Evolutionary conservation across 2,329 filamentous ascomycete genomes (phyloP), one percentile per base, ranked within the genome.

Genomic region (Chaetomiaceae sp.): DNA sequence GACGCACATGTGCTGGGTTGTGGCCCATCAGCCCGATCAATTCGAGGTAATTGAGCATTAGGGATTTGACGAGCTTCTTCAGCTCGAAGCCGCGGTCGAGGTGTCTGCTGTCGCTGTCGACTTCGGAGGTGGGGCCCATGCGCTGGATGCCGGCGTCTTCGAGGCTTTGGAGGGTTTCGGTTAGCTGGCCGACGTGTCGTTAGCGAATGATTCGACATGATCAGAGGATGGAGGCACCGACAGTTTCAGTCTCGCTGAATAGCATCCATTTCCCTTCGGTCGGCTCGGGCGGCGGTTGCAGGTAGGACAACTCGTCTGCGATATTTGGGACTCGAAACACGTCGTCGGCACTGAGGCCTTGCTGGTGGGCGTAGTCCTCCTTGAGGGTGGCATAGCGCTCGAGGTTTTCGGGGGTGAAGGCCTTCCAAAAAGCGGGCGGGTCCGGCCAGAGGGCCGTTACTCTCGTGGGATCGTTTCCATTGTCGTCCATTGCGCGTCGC

Each of bases 1-100:
- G 25, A 61, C 66, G 17, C 66, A 79, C 76, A 45, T 73, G 74
- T 39, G 79, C 76, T 0, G 89, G 87, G 42, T 85, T 79, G n/a
- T 81, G 71, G 9, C 81, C 79, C 53, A 95, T 75, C 14, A 88
- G 75, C 22, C 90, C 89, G 0, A 87, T 75, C 5, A 97, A 80
- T 65, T 95, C 90, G 40, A 97, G 78, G 66, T 95, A 97, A 67
- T 92, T 95, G 40, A 97, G 76, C 0, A 97, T 77, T 1, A 96
- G 75, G 3, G 88, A 92, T 66, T 95, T 95, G 57, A 88, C 83
- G 27, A 96, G 80, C 47, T 85, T 81, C 63, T 90, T 87, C 2
- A 94, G 82, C 66, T 89, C 79, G 59, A 84, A 76, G 3, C 82
- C 82, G 40, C 82, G 80, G 65, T 87, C 81, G 55, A 80, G 76